Base-by-base conservation (phyloP, 2,329 filamentous ascomycete genomes). In the Claviceps humidiphila region DNA sequence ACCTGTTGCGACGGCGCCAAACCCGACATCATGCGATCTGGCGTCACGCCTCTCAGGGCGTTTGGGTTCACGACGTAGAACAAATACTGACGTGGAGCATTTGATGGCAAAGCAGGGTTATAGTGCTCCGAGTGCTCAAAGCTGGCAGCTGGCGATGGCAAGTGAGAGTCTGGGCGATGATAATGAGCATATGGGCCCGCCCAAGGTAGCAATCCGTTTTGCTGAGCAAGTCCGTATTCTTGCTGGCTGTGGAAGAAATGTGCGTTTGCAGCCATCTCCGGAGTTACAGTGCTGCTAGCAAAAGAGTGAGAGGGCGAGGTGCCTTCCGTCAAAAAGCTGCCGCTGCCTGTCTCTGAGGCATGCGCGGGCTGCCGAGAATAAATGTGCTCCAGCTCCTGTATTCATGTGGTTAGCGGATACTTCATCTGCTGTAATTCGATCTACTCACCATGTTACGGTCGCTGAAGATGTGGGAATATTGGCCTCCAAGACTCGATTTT, bases 111-210 rank as follows among this genome's bases (percentile, higher is more conserved):
- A 17, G 41, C 40, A 22, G 44, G 26, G 34, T 44, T 22, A 38
- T 51, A 39, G 26, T 51, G 47, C 2, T 51, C 44, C 17, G 24
- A 17, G 8, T 51, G 52, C 24, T 53, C 52, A 43, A 47, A 53
- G 39, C 48, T 48, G 44, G 9, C 20, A 16, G 43, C 48, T 5
- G 52, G 38, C 20, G 52, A 43, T 16, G 44, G 48, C 38, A 53
- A 11, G 17, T 41, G 30, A 6, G 40, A 44, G 5, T 43, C 37
- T 14, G 24, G 7, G 40, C 17, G 39, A 13, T 46, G n/a, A 4
- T 43, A 46, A 13, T 51, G 47, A 20, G 30, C 17, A 37, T 51
- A 40, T 14, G 46, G 48, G n/a, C 26, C 16, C 7, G 52, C 26
- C 42, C 44, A 47, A 16, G 48, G 40, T 16, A 39, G 39, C 34